Evolutionary conservation across 768 basidiomycete genomes (phyloP).

Genomic region (Pisolithus albus): DNA sequence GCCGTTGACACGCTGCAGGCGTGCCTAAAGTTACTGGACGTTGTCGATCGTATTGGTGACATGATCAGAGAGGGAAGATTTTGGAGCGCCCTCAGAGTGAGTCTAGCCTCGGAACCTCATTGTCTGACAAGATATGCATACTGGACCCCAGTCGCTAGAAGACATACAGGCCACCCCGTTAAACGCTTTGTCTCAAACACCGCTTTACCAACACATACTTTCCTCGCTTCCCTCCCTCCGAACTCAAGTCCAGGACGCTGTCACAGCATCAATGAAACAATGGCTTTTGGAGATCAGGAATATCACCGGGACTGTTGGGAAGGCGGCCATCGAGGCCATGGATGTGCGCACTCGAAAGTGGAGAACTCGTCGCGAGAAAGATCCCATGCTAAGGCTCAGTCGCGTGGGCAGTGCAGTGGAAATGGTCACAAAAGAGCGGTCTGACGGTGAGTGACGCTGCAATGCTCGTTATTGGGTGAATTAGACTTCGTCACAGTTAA

Average conservation of each 20-base stretch:
- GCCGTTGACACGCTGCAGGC: slow-evolving; percentile 94
- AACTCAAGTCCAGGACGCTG: slow-evolving; percentile 83
- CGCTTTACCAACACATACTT: slow-evolving; percentile 86
- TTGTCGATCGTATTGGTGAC: slow-evolving; percentile 85
- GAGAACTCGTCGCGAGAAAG: slow-evolving; percentile 78
- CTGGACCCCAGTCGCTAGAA: slow-evolving; percentile 71
- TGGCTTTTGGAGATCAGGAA: slow-evolving; percentile 96
- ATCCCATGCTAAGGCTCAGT: slow-evolving; percentile 66
- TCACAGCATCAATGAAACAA: slow-evolving; percentile 91
- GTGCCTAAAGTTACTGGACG: slow-evolving; percentile 85
- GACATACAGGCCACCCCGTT: slow-evolving; percentile 90
- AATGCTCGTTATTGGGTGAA: background rate
- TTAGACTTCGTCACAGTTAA: slow-evolving; percentile 49
- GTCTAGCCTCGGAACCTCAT: slow-evolving; percentile 25
- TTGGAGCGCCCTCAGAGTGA: slow-evolving; percentile 92
- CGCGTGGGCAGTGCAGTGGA: slow-evolving; percentile 90
- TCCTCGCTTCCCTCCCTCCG: slow-evolving; percentile 89
- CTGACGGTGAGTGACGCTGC: slow-evolving; percentile 64
- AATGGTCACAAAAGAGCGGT: slow-evolving; percentile 86
- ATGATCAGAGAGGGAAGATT: slow-evolving; percentile 93
- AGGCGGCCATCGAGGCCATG: slow-evolving; percentile 86
- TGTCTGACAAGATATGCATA: slow-evolving; percentile 24
- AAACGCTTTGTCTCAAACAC: slow-evolving; percentile 84
- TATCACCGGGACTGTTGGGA: slow-evolving; percentile 77
- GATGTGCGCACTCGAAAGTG: slow-evolving; percentile 75